These are phyloP conservation scores for Malassezia pachydermatis DNA, from an alignment of 1,284 basidiomycete genomes.

Conservation along the genomic window DNA sequence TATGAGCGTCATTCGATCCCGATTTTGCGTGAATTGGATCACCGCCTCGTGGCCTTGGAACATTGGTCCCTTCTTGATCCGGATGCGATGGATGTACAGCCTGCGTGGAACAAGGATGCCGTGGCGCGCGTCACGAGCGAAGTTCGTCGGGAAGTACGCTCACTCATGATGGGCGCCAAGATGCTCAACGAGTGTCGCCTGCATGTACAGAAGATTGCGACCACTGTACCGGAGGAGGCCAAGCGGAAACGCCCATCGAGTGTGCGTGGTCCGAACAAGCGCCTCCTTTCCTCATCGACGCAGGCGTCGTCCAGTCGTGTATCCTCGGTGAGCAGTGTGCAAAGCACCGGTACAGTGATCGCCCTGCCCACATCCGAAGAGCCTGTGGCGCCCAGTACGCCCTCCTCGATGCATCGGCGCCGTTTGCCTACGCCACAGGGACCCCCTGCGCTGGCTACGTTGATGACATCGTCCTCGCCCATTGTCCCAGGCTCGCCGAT, in stretches of 20 bases:
- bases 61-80: conserved; percentile 35
- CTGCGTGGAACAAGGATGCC: conserved; percentile 37
- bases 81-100: conserved; percentile 3
- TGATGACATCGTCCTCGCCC: too few relatives aligned
- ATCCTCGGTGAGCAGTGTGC: not conserved
- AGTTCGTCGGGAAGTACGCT: conserved; percentile 46
- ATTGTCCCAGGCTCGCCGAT: too few relatives aligned
- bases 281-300: conserved; percentile 1
- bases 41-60: conserved; percentile 40
- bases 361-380: not conserved
- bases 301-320: conserved; percentile 1
- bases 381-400: not conserved
- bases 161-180: conserved; percentile 32
- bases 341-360: not conserved
- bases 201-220: conserved; percentile 8
- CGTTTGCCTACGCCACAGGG: too few relatives aligned
- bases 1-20: conserved; percentile 46
- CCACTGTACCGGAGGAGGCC: not conserved
- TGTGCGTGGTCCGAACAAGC: conserved; percentile 3
- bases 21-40: conserved; percentile 39
- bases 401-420: too few relatives aligned
- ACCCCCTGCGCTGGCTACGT: too few relatives aligned
- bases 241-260: conserved; percentile 13
- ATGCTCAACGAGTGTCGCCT: conserved; percentile 27
- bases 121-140: conserved; percentile 40